These are phyloP conservation scores for Macrotyloma uniflorum DNA, from an alignment of 306 rosid genomes.

Conservation along the genomic window DNA sequence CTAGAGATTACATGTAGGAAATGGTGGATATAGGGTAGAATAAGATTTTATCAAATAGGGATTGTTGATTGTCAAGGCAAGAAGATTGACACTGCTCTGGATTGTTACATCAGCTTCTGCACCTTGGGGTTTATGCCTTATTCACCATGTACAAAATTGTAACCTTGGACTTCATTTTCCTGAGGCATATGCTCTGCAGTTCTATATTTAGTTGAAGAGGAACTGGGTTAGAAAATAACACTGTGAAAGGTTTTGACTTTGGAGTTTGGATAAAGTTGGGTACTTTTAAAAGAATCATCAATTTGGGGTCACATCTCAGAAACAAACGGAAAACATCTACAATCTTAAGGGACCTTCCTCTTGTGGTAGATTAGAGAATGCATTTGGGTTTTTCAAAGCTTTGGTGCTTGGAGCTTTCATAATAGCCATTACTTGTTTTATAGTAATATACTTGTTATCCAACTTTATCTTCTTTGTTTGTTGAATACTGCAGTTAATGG, in stretches of 20 bases:
- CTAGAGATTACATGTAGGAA: too few species aligned
- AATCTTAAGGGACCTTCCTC: background rate
- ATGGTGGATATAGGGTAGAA: too few species aligned
- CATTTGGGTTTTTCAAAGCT: background rate
- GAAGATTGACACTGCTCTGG: too few species aligned
- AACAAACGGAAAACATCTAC: background rate
- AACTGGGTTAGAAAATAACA: too few species aligned
- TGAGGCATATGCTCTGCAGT: too few species aligned
- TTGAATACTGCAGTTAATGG: background rate
- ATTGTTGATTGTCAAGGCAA: too few species aligned
- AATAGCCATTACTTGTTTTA: background rate
- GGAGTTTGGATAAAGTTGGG: background rate
- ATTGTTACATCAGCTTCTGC: too few species aligned
- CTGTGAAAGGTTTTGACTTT: constrained; percentile 27
- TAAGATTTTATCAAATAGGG: too few species aligned
- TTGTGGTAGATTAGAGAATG: background rate
- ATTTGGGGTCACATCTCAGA: background rate
- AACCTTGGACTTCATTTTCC: too few species aligned
- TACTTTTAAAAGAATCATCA: background rate
- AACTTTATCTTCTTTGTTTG: background rate
- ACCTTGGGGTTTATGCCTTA: too few species aligned
- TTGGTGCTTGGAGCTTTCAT: background rate
- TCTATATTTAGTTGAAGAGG: too few species aligned
- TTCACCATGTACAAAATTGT: too few species aligned
- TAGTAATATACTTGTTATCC: background rate